Conservation (phyloP, 169 alveolate genomes). For the Plasmodium berghei region DNA sequence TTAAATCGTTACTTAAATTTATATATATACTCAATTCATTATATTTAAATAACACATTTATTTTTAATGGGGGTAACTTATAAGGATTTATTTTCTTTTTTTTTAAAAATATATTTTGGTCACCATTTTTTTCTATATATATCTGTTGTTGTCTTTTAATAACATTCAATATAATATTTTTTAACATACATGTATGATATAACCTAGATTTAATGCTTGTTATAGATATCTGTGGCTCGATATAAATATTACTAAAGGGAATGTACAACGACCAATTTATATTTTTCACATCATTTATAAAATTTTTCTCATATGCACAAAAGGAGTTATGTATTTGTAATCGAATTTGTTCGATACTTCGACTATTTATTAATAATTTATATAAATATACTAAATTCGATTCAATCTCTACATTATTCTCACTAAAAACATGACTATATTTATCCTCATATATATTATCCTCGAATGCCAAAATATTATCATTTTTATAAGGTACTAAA, state of each 20-base stretch:
- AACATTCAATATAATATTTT: slow-evolving; percentile 54
- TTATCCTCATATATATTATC: slow-evolving; percentile 13
- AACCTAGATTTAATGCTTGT: slow-evolving; percentile 46
- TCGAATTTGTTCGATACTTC: slow-evolving; percentile 71
- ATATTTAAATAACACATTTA: slow-evolving; percentile 52
- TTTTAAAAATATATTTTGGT: slow-evolving; percentile 67
- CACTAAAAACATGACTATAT: slow-evolving; percentile 45
- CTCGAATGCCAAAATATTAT: slow-evolving; percentile 38
- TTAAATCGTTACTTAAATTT: slow-evolving; percentile 64
- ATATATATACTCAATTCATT: slow-evolving; percentile 59
- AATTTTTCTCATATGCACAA: slow-evolving; percentile 69
- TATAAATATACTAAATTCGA: slow-evolving; percentile 46
- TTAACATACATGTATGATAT: slow-evolving; percentile 71
- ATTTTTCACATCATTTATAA: slow-evolving; percentile 49
- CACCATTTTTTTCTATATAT: slow-evolving; percentile 75
- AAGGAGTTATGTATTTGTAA: slow-evolving; percentile 29
- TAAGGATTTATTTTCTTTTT: slow-evolving; percentile 40
- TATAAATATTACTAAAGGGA: slow-evolving; percentile 52
- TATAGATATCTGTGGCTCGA: slow-evolving; percentile 50
- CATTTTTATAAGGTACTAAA: slow-evolving; percentile 69
- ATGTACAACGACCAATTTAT: slow-evolving; percentile 60
- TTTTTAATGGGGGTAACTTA: slow-evolving; percentile 46
- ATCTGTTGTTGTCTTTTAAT: slow-evolving; percentile 73
- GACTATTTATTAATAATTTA: slow-evolving; percentile 51
- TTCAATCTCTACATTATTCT: slow-evolving; percentile 59